Evolutionary conservation across 108 stramenopile genomes (phyloP).

Genomic region (Fistulifera pelliculosa): DNA sequence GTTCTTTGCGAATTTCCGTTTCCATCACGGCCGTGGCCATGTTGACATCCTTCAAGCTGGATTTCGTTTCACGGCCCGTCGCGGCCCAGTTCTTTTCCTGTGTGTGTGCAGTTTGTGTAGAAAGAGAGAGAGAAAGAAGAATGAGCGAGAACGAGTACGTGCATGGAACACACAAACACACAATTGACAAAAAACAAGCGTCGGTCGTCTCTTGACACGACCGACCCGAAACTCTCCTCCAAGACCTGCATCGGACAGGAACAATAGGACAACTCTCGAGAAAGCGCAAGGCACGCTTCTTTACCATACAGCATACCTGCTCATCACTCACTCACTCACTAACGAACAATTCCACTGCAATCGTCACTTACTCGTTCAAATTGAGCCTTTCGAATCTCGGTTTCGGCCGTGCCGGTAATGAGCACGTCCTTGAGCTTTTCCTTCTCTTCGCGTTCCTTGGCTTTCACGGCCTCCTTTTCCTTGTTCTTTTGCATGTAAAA

Average conservation of each 20-base stretch:
- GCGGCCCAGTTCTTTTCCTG: slow-evolving; percentile 14
- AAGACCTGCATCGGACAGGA: no score
- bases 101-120: not conserved
- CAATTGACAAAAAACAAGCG: no score
- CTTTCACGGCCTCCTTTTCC: slow-evolving; percentile 11
- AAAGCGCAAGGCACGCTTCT: no score
- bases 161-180: no score
- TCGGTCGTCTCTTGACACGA: no score
- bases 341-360: no score
- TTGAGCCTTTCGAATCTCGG: not conserved
- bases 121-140: no score
- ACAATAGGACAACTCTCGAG: no score
- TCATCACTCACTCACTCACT: no score
- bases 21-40: slow-evolving; percentile 18
- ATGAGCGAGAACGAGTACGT: no score
- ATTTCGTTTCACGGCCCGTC: slow-evolving; percentile 16
- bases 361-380: slow-evolving; percentile 1
- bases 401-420: slow-evolving; percentile 10
- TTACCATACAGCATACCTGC: no score
- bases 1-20: slow-evolving; percentile 18
- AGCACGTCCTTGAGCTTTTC: slow-evolving; percentile 6
- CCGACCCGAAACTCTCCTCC: no score
- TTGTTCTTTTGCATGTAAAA: slow-evolving; percentile 15
- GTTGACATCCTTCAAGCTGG: slow-evolving; percentile 17
- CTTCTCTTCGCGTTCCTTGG: slow-evolving; percentile 12